phyloP scores from a whole-genome alignment of 75 land plant species.

The Isoetes taiwanensis region DNA sequence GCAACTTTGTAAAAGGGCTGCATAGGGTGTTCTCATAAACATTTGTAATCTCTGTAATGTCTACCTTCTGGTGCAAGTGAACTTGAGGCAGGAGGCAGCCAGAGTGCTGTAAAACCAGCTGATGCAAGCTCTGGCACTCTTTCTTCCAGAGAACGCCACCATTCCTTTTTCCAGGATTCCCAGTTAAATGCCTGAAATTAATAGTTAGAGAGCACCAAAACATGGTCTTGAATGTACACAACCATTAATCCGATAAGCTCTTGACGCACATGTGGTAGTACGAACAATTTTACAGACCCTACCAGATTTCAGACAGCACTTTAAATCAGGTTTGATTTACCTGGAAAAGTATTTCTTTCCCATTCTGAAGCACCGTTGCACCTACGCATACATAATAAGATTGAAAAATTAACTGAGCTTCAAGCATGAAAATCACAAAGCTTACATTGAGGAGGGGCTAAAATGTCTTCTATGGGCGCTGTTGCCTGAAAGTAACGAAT shows the following conservation, averaged over 20 bases:
- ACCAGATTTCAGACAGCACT: neutral
- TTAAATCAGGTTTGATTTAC: neutral
- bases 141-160: constrained; percentile 58
- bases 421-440: no score
- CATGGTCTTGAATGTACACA: neutral
- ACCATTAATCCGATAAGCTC: neutral
- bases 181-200: constrained; percentile 67
- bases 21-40: no score
- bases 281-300: neutral
- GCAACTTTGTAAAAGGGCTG: no score
- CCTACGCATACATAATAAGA: no score
- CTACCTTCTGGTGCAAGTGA: constrained; percentile 68
- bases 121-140: constrained; percentile 49
- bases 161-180: constrained; percentile 69
- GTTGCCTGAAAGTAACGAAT: no score
- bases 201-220: neutral
- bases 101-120: constrained; percentile 68
- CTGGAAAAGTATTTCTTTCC: constrained; percentile 21
- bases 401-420: no score
- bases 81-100: constrained; percentile 73
- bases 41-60: neutral
- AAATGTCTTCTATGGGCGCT: no score
- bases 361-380: constrained; percentile 12
- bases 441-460: no score
- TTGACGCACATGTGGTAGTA: neutral